These are phyloP conservation scores for Bisporella sp. DNA, from an alignment of 2,329 filamentous ascomycete species.

Conservation along the genomic window DNA sequence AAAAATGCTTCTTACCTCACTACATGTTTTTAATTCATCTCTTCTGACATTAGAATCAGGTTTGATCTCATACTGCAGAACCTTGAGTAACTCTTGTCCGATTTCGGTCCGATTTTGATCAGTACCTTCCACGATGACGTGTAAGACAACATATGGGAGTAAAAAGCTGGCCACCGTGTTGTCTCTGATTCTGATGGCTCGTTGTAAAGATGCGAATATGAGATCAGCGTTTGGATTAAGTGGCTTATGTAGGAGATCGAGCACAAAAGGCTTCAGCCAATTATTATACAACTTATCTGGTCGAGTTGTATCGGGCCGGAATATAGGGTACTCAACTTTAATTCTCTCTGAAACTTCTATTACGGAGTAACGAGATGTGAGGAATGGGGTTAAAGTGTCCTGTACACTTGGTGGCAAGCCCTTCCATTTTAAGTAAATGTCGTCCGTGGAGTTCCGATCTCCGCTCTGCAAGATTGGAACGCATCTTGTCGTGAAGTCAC, in stretches of 20 bases:
- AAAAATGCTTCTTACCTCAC: constrained; percentile 55
- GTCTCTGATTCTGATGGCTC: constrained; percentile 80
- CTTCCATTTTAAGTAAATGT: constrained; percentile 68
- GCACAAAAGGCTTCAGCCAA: constrained; percentile 76
- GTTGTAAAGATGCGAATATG: constrained; percentile 74
- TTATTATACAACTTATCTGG: constrained; percentile 61
- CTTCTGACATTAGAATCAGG: constrained; percentile 51
- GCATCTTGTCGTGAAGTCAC: constrained; percentile 58
- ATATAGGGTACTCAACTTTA: constrained; percentile 69
- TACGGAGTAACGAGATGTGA: constrained; percentile 76
- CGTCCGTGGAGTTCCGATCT: constrained; percentile 39
- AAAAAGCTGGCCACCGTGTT: constrained; percentile 81
- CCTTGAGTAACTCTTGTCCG: constrained; percentile 63
- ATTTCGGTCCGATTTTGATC: constrained; percentile 58
- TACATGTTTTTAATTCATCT: constrained; percentile 77
- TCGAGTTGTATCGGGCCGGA: constrained; percentile 36
- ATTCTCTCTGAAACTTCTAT: constrained; percentile 47
- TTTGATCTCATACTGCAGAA: constrained; percentile 54
- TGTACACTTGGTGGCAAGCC: constrained; percentile 69
- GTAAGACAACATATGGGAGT: constrained; percentile 78
- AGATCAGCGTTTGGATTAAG: constrained; percentile 67
- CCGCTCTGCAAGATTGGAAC: constrained; percentile 22
- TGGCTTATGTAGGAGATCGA: constrained; percentile 73
- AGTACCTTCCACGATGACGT: constrained; percentile 68
- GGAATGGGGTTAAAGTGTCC: constrained; percentile 80